Evolutionary conservation across 2,329 filamentous ascomycete genomes (phyloP).

Genomic region (Colletotrichum falcatum): DNA sequence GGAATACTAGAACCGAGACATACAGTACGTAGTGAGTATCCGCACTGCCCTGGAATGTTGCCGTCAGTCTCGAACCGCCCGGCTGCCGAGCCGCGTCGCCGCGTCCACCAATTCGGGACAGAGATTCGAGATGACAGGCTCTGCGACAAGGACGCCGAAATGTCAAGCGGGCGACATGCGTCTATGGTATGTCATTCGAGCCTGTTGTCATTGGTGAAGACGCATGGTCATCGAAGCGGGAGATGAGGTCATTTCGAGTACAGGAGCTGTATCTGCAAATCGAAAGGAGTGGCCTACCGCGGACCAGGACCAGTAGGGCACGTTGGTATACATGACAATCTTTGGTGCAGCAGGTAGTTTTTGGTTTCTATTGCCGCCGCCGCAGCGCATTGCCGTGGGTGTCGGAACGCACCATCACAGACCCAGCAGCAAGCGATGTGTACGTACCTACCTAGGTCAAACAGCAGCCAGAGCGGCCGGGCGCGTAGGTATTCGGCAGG

Average conservation of each 20-base stretch:
- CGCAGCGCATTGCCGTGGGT: slow-evolving; percentile 14
- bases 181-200: slow-evolving; percentile 4
- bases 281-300: not conserved
- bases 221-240: slow-evolving; percentile 2
- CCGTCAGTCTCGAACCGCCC: not conserved
- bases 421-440: not conserved
- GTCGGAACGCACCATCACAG: slow-evolving; percentile 6
- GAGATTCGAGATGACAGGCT: slow-evolving; percentile 2
- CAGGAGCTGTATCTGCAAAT: not conserved
- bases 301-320: too few species aligned
- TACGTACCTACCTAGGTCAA: slow-evolving; percentile 10
- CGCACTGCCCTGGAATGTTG: not conserved
- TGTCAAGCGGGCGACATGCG: slow-evolving; percentile 14
- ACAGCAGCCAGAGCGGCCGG: slow-evolving; percentile 8
- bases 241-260: slow-evolving; percentile 6
- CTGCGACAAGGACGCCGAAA: slow-evolving; percentile 7
- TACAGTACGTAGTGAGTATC: not conserved
- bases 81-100: not conserved
- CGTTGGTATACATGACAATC: not conserved
- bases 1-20: not conserved
- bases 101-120: slow-evolving; percentile 10
- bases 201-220: slow-evolving; percentile 11
- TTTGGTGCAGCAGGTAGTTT: not conserved
- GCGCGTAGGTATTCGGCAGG: slow-evolving; percentile 8
- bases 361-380: slow-evolving; percentile 29